Evolutionary conservation across 345 rosid species (phyloP), one percentile per base, ranked within the genome.

Genomic region (Eucalyptus camaldulensis): DNA sequence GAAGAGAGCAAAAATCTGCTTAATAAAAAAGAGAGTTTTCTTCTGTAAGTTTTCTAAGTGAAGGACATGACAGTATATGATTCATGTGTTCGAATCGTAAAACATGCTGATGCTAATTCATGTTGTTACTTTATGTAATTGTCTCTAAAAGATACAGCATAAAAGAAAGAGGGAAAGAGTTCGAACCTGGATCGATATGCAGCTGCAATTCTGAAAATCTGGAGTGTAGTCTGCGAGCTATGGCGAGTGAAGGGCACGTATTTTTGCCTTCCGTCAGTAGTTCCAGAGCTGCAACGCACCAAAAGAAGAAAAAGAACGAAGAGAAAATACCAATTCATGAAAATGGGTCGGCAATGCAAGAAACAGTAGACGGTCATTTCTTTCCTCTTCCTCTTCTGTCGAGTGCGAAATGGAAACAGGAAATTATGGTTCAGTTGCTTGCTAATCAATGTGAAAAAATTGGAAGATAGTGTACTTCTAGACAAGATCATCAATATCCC

Each of bases 241-340:
- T 97, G 97, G 76, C 90, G 83, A 40, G 98, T 96, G 90, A 97
- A 97, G 14, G 99, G 99, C 31, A 96, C 94, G 86, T 92, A 93
- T 90, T 97, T 97, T 88, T 95, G 99, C 89, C 97, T 94, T 47
- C 99, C 99, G 72, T 96, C 99, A 27, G 99, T 96, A 80, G 99
- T 97, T 60, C 99, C 99, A 58, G 99, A 97, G 93, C 99, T 97
- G 37, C 86, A 47, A 6, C 8, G 29, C 45, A 72, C 13, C 40
- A 88, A 65, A 65, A 44, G 47, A 37, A 40, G 44, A 45, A 60
- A 60, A 54, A 12, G 25, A 24, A 43, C 14, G 27, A 25, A 44
- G 65, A 60, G 33, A 60, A 40, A 56, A 40, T 17, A 65, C 19
- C 76, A 31, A 65, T n/a, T 65, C 16, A 65, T 31, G 76, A 65